Evolutionary conservation across 2,329 filamentous ascomycete species (phyloP).

Genomic region (Elsinoe arachidis): DNA sequence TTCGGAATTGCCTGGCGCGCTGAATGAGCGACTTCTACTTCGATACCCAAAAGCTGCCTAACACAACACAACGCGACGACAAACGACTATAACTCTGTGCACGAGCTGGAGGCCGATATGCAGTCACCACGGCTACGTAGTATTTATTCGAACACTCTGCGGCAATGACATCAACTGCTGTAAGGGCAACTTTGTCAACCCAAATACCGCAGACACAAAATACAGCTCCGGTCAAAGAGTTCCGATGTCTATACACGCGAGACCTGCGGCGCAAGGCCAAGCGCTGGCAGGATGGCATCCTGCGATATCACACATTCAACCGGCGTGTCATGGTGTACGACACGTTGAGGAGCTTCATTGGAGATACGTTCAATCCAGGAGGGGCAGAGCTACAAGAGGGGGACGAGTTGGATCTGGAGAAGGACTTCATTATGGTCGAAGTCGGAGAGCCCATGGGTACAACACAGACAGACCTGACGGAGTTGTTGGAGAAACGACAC

Average conservation of each 20-base stretch:
- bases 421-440: slow-evolving; percentile 67
- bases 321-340: slow-evolving; percentile 86
- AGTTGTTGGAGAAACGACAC: slow-evolving; percentile 60
- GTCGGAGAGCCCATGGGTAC: slow-evolving; percentile 67
- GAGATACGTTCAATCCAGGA: slow-evolving; percentile 73
- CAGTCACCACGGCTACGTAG: neutral
- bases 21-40: neutral
- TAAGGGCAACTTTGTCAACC: slow-evolving; percentile 29
- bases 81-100: too few relatives aligned
- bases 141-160: neutral
- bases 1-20: neutral
- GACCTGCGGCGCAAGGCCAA: slow-evolving; percentile 83
- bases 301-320: slow-evolving; percentile 87
- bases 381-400: slow-evolving; percentile 64
- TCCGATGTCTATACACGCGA: slow-evolving; percentile 76
- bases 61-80: too few relatives aligned
- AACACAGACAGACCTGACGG: slow-evolving; percentile 68
- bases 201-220: slow-evolving; percentile 47
- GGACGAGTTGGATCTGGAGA: slow-evolving; percentile 72
- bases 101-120: neutral
- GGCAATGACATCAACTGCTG: slow-evolving; percentile 26
- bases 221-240: slow-evolving; percentile 70
- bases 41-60: too few relatives aligned
- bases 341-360: slow-evolving; percentile 67
- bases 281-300: slow-evolving; percentile 83